Base-by-base conservation (phyloP, 805 yeast species). In the Candida maltosa region DNA sequence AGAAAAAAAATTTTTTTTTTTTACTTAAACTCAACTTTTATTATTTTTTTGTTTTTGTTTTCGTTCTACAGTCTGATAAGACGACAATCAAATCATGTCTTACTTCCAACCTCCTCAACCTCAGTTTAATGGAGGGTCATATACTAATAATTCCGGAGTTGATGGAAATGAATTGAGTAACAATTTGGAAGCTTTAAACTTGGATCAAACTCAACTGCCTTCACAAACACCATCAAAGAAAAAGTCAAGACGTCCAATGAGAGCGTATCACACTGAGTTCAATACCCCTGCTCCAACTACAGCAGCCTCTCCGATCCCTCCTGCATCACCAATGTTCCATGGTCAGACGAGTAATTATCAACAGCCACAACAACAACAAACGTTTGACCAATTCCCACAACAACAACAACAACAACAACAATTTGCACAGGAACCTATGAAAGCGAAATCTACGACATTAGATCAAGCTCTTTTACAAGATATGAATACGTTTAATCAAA, bases 191-290 rank as follows among this genome's bases (percentile, higher is more conserved):
- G 39, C 27, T 3, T 20, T 41, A 11, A 16, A 16, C 5, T 25
- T 38, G 15, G 32, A 34, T 25, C 25, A 29, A 14, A 16, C 19
- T 4, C 6, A 16, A 20, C n/a, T n/a, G n/a, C 32, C 23, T 12
- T 5, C 21, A 6, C 10, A 12, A n/a, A 5, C 32, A n/a, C 12
- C 20, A n/a, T 9, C 17, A 3, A 42, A 37, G 29, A 33, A 39
- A 16, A 57, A 56, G 46, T 56, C 56, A 35, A 60, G 59, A 37
- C 42, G 63, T 39, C 42, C 54, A 4, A 56, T 46, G 9, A 42
- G 68, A 41, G 65, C 65, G 4, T 58, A 41, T 40, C 64, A 58
- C 36, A 38, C 54, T 17, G 60, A 50, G 17, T 49, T 45, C 32
- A 41, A 35, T 28, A 20, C 44, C 12, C 34, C 38, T 9, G 16